These are phyloP conservation scores for Lactifluus rugatus DNA, from an alignment of 768 basidiomycete genomes.

Conservation along the genomic window DNA sequence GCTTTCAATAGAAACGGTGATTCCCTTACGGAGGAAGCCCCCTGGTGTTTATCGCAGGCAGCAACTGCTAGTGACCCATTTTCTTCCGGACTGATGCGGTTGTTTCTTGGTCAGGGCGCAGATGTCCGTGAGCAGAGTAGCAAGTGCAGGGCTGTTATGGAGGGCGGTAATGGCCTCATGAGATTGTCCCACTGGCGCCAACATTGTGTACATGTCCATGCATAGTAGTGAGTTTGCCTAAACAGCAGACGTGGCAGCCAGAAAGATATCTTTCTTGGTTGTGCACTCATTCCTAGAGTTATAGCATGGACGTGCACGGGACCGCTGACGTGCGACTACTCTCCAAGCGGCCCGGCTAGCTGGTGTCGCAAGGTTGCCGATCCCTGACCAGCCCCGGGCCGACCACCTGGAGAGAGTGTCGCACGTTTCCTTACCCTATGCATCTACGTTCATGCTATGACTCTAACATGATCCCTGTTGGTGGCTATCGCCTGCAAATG, in stretches of 20 bases:
- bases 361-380: no score
- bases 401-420: not conserved
- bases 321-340: not conserved
- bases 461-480: no score
- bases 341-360: not conserved
- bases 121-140: constrained; percentile 5
- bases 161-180: not conserved
- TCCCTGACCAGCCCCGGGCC: no score
- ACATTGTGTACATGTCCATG: not conserved
- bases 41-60: no score
- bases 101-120: constrained; percentile 1
- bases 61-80: no score
- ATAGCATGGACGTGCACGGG: not conserved
- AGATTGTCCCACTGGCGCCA: not conserved
- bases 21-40: no score
- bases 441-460: not conserved
- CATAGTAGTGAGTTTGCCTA: not conserved
- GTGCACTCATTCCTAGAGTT: not conserved
- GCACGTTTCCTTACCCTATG: not conserved
- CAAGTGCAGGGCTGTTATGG: not conserved
- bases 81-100: no score
- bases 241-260: not conserved
- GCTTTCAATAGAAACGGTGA: not conserved
- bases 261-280: not conserved
- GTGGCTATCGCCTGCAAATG: no score